phyloP scores from a whole-genome alignment of 1,139 yeast species.

The Zhuliangozyma parablackwelliae region DNA sequence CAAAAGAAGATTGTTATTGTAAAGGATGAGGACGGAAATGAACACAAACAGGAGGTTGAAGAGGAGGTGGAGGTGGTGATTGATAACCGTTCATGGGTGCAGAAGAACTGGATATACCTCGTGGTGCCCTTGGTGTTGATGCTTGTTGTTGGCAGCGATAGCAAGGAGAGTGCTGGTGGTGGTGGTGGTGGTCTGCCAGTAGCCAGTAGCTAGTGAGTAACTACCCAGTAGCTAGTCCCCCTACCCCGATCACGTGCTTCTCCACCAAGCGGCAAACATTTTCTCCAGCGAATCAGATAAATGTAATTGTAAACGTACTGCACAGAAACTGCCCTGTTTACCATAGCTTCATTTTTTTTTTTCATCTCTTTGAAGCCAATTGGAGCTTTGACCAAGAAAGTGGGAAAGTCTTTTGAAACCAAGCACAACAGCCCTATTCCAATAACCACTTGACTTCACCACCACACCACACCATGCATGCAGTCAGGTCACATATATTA shows the following conservation, averaged over 20 bases:
- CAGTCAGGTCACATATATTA: conserved; percentile 20
- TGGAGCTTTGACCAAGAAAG: not conserved
- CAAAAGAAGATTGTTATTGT: conserved; percentile 10
- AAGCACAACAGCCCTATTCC: not conserved
- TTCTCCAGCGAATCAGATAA: conserved; percentile 10
- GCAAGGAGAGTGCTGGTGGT: conserved; percentile 7
- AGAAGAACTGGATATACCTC: conserved; percentile 51
- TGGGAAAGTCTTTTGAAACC: not conserved
- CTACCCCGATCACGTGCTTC: no score
- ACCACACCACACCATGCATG: conserved; percentile 9
- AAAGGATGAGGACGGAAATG: conserved; percentile 23
- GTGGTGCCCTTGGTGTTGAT: conserved; percentile 40
- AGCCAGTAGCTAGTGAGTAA: conserved; percentile 1
- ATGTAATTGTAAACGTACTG: conserved; percentile 10
- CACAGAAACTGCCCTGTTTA: conserved; percentile 2
- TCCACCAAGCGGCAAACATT: no score
- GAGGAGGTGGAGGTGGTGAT: conserved; percentile 23
- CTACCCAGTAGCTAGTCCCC: no score
- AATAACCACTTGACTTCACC: not conserved
- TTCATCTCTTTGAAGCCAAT: conserved; percentile 1
- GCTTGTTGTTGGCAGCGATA: conserved; percentile 22
- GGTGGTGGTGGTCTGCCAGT: not conserved
- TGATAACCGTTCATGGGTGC: conserved; percentile 45
- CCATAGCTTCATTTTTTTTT: not conserved
- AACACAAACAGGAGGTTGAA: conserved; percentile 20